Conservation (phyloP, 108 stramenopile species). For the Pelagomonas calceolata region DNA sequence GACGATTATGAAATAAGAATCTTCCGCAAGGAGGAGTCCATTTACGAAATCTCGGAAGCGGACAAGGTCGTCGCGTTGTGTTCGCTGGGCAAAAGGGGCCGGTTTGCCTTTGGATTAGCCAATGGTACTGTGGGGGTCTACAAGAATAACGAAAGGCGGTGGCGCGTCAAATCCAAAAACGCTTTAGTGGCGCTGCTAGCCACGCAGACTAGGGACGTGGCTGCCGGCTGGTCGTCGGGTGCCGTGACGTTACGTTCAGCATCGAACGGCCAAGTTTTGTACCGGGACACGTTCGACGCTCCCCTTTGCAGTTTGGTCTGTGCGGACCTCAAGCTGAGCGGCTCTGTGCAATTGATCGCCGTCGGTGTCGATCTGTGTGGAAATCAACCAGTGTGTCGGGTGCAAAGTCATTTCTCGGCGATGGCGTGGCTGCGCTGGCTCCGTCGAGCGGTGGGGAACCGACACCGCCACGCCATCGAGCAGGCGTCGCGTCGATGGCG, state of each 20-base stretch:
- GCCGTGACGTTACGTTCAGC: constrained; percentile 21
- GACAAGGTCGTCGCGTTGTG: constrained; percentile 21
- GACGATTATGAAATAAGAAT: constrained; percentile 29
- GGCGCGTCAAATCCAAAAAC: constrained; percentile 49
- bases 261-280: constrained; percentile 20
- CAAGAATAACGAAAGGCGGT: constrained; percentile 22
- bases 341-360: constrained; percentile 21
- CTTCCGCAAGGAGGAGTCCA: constrained; percentile 24
- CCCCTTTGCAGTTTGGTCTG: constrained; percentile 13
- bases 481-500: too few relatives aligned
- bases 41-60: constrained; percentile 41
- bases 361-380: too few relatives aligned
- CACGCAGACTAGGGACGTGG: constrained; percentile 42
- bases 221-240: constrained; percentile 37
- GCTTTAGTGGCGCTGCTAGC: constrained; percentile 19
- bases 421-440: too few relatives aligned
- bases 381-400: too few relatives aligned
- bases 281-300: constrained; percentile 5
- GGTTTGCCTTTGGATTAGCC: constrained; percentile 34
- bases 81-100: background rate
- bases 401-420: too few relatives aligned
- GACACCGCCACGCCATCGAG: too few relatives aligned
- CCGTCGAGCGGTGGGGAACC: too few relatives aligned
- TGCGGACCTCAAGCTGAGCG: constrained; percentile 28
- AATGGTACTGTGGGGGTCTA: constrained; percentile 54